Evolutionary conservation across 2,329 filamentous ascomycete genomes (phyloP), one percentile per base, ranked within the genome.

Genomic region (Ophiostoma sp.): DNA sequence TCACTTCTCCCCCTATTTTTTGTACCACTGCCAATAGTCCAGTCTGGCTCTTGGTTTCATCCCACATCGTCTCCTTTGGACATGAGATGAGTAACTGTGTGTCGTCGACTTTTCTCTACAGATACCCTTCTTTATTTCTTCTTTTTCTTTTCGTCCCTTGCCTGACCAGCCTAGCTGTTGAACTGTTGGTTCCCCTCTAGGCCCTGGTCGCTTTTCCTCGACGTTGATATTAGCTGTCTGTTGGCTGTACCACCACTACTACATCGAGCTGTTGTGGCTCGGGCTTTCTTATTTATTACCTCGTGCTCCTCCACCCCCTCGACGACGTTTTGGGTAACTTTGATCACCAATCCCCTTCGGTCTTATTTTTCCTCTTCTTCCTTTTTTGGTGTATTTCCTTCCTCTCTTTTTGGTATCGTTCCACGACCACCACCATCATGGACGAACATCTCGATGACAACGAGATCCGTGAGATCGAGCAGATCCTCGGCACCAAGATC

Each of bases 401-500:
- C 4, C 9, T 42, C 15, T 42, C 22, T 52, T 9, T 6, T 3
- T 22, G 33, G 33, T n/a, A n/a, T n/a, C 42, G 15, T 42, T 28
- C 28, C 50, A 19, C 17, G 45, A 22, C 66, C 22, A 55, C 22
- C 7, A n/a, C 28, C 57, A 33, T 17, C 69, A 71, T 74, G 72
- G 72, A 74, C 45, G 74, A 73, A 36, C 69, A 71, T 15, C 74
- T 75, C 36, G 63, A 73, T 36, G 74, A 75, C 17, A 59, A 28
- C 8, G 74, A 70, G 19, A 70, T 75, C 64, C 74, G 55, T 42
- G 71, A 74, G 71, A 61, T 74, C 19, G 71, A 74, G 64, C 59
- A 69, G 63, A 22, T 63, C n/a, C 72, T 74, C 25, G 52, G 39
- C 61, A 74, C 69, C 33, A 52, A 77, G 71, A 81, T 82, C 76